These are phyloP conservation scores for Fusarium pilosicola DNA, from an alignment of 2,329 filamentous ascomycete genomes.

Conservation along the genomic window DNA sequence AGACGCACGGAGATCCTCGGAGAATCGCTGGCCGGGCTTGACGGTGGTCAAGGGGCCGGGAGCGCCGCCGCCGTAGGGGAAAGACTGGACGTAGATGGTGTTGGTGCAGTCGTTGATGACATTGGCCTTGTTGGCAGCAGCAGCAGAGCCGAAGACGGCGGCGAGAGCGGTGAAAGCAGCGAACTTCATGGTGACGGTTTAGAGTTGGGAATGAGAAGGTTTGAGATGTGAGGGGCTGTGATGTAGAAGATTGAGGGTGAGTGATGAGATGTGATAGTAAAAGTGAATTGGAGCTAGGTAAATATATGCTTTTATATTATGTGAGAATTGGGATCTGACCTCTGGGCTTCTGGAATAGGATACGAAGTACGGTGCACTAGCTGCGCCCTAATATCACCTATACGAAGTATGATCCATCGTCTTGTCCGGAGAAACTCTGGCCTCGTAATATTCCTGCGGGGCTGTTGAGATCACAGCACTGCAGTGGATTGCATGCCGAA, in stretches of 20 bases:
- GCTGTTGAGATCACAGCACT: neutral
- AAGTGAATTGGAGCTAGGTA: neutral
- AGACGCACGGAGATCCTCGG: slow-evolving; percentile 47
- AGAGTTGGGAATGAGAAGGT: neutral
- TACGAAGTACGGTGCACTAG: slow-evolving; percentile 7
- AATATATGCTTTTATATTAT: slow-evolving; percentile 8
- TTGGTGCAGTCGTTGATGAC: slow-evolving; percentile 50
- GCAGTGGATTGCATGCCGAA: neutral
- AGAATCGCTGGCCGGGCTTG: slow-evolving; percentile 48
- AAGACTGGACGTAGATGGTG: slow-evolving; percentile 52
- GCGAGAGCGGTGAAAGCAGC: slow-evolving; percentile 40
- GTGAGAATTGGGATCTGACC: neutral
- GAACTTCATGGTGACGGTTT: slow-evolving; percentile 45
- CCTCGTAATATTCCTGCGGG: neutral
- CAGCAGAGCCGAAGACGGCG: slow-evolving; percentile 45
- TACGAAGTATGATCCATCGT: slow-evolving; percentile 4
- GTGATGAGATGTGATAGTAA: neutral
- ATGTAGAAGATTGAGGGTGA: neutral
- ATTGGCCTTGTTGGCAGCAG: slow-evolving; percentile 49
- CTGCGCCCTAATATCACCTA: slow-evolving; percentile 11
- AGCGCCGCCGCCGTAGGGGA: slow-evolving; percentile 46
- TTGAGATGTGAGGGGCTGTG: neutral
- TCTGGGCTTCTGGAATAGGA: neutral
- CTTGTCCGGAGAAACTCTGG: neutral
- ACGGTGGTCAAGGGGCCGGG: slow-evolving; percentile 49